phyloP scores from a whole-genome alignment of 2,329 filamentous ascomycete genomes.

The Claviceps capensis region DNA sequence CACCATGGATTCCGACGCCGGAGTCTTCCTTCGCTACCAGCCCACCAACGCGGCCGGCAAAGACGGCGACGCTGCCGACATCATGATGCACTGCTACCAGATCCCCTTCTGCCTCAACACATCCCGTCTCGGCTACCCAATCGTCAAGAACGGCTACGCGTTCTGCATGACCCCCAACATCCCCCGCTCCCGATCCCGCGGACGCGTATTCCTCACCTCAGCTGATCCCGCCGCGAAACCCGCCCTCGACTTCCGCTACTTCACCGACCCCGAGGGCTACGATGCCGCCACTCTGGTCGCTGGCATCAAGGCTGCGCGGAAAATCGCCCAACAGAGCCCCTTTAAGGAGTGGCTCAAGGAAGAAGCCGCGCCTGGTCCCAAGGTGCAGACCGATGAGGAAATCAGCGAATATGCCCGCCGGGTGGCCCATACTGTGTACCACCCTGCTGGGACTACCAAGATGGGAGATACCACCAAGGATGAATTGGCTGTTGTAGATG shows the following conservation, averaged over 20 bases:
- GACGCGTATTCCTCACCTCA: constrained; percentile 64
- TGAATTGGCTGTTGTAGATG: constrained; percentile 66
- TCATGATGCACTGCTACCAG: constrained; percentile 97
- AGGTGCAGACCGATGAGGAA: constrained; percentile 62
- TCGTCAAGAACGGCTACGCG: constrained; percentile 54
- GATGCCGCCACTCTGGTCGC: constrained; percentile 70
- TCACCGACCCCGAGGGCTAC: constrained; percentile 75
- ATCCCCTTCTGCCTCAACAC: constrained; percentile 88
- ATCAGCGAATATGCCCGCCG: constrained; percentile 69
- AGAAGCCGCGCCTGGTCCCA: constrained; percentile 66
- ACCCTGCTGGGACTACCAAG: constrained; percentile 79
- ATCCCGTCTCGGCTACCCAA: constrained; percentile 56
- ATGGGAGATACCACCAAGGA: constrained; percentile 67
- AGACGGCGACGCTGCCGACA: constrained; percentile 65
- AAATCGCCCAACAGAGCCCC: constrained; percentile 59
- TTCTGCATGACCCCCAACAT: constrained; percentile 95
- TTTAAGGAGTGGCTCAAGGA: constrained; percentile 75
- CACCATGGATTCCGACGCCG: constrained; percentile 83
- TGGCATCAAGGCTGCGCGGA: constrained; percentile 63
- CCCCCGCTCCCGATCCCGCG: constrained; percentile 65
- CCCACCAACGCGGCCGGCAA: constrained; percentile 48
- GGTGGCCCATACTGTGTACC: constrained; percentile 80
- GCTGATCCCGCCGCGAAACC: constrained; percentile 65
- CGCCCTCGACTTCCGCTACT: constrained; percentile 78
- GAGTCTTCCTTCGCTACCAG: constrained; percentile 76